Conservation (phyloP, 1,139 yeast species). For the Yamadazyma triangularis region DNA sequence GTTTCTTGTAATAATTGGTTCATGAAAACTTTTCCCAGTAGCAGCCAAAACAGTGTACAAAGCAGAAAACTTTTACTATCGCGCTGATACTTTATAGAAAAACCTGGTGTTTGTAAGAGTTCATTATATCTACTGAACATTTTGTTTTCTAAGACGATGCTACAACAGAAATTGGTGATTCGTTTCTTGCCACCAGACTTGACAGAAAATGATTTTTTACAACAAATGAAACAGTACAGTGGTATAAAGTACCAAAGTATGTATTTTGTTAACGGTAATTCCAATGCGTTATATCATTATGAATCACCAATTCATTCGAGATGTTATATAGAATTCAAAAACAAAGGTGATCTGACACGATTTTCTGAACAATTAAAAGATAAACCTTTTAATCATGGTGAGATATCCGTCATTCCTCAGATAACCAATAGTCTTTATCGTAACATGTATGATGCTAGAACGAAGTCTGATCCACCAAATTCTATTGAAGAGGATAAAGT, state of each 20-base stretch:
- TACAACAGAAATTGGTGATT: not conserved
- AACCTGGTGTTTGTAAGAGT: too few relatives aligned
- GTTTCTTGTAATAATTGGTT: constrained; percentile 8
- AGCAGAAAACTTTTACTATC: not conserved
- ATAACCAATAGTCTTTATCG: not conserved
- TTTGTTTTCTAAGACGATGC: too few relatives aligned
- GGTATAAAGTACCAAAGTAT: too few relatives aligned
- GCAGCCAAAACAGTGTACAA: too few relatives aligned
- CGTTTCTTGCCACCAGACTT: not conserved
- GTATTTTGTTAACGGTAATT: not conserved
- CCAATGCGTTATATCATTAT: not conserved
- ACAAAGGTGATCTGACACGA: not conserved
- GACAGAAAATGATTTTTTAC: not conserved
- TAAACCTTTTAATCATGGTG: not conserved
- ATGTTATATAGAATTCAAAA: not conserved
- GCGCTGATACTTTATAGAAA: too few relatives aligned
- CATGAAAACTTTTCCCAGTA: constrained; percentile 5
- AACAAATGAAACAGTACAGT: not conserved
- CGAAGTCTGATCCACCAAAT: too few relatives aligned
- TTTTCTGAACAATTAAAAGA: not conserved
- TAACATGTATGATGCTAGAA: too few relatives aligned
- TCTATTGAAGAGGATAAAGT: not conserved
- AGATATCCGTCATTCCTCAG: not conserved
- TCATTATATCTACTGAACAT: too few relatives aligned
- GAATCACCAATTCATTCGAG: not conserved